These are phyloP conservation scores for Umbelopsis ramanniana DNA, from an alignment of 192 early-diverging fungal species.

Conservation along the genomic window DNA sequence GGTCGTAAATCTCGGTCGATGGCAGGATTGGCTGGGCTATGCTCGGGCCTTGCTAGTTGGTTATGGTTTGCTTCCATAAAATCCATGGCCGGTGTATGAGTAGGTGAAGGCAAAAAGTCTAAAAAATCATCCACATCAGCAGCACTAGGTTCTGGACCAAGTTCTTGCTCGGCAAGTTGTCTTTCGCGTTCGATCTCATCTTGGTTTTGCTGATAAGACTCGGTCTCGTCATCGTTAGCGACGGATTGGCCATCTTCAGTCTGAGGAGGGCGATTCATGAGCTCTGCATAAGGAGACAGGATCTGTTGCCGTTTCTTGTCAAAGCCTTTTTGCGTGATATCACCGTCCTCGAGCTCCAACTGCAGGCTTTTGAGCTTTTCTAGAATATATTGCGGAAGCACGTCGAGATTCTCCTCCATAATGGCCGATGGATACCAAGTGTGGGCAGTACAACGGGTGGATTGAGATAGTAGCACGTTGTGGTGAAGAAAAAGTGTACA, in stretches of 20 bases:
- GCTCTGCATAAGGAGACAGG: slow-evolving; percentile 31
- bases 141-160: slow-evolving; percentile 38
- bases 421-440: background rate
- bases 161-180: background rate
- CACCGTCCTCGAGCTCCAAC: slow-evolving; percentile 63
- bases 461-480: background rate
- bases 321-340: slow-evolving; percentile 78
- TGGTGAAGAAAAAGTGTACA: background rate
- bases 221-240: slow-evolving; percentile 11
- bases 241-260: slow-evolving; percentile 5
- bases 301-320: slow-evolving; percentile 65
- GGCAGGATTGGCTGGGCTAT: background rate
- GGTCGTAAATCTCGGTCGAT: slow-evolving; percentile 18
- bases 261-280: slow-evolving; percentile 11
- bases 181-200: slow-evolving; percentile 23
- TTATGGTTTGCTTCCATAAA: background rate
- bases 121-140: slow-evolving; percentile 36
- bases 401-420: slow-evolving; percentile 21
- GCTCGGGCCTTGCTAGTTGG: background rate
- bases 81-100: slow-evolving; percentile 32
- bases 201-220: slow-evolving; percentile 2
- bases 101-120: slow-evolving; percentile 40
- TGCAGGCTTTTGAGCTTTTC: slow-evolving; percentile 34
- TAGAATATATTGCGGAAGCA: slow-evolving; percentile 31
- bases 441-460: background rate